These are phyloP conservation scores for Phoma sp. DNA, from an alignment of 2,329 filamentous ascomycete species.

Conservation along the genomic window DNA sequence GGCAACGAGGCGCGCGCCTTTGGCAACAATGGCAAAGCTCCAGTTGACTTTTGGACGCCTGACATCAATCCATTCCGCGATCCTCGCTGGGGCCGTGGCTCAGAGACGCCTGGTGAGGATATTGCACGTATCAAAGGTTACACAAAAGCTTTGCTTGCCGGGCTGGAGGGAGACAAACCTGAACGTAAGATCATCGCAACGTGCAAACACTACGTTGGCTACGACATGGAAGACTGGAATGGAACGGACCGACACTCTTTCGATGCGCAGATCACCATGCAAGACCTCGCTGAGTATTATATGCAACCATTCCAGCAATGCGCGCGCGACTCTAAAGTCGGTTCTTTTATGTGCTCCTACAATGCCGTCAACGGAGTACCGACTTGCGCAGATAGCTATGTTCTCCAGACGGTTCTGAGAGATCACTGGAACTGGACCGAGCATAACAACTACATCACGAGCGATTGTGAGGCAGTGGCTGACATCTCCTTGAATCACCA, in stretches of 20 bases:
- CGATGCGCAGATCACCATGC: conserved; percentile 62
- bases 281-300: conserved; percentile 69
- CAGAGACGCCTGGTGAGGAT: not conserved
- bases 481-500: conserved; percentile 61
- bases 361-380: not conserved
- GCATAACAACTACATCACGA: conserved; percentile 67
- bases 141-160: not conserved
- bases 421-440: conserved; percentile 69
- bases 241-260: conserved; percentile 54
- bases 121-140: not conserved
- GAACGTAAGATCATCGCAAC: conserved; percentile 50
- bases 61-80: not conserved
- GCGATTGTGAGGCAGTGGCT: conserved; percentile 68
- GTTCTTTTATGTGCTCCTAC: not conserved
- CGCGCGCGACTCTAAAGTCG: not conserved
- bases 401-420: conserved; percentile 59
- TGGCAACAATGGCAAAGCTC: not conserved
- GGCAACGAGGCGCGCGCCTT: not conserved
- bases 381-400: not conserved
- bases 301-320: not conserved
- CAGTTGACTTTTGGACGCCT: not conserved
- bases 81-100: not conserved
- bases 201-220: conserved; percentile 53
- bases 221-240: conserved; percentile 39
- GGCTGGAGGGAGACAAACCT: conserved; percentile 16